Base-by-base conservation (phyloP, 1,284 basidiomycete species). In the Austroboletus sp. region DNA sequence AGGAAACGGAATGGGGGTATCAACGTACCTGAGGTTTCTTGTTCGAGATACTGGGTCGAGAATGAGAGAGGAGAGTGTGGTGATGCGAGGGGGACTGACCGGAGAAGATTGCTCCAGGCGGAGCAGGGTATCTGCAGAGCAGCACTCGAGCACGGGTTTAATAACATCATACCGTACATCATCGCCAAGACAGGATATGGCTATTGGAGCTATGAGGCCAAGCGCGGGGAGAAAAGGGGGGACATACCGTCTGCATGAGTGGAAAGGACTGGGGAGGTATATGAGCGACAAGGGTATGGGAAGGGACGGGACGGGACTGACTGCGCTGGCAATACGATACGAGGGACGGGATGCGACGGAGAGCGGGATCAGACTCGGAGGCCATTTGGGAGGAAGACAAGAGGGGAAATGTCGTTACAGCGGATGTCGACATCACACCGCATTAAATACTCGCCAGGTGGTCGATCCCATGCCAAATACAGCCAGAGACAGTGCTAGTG, bases 111-210 rank as follows among this genome's bases (percentile, higher is more conserved):
- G 68, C 65, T 89, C 86, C 48, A 89, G 62, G 51, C 77, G 71
- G 48, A 74, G 66, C 29, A 89, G 72, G 50, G 80, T 81, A 50
- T 86, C 82, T 54, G 79, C 73, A 48, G 74, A 74, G 63, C 85
- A 88, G 55, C 74, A 72, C 57, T 83, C 77, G 49, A 89, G 69
- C 37, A 89, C 78, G 36, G 86, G 86, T 57, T 73, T 74, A 51
- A 83, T 73, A 37, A 88, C 70, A 38, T 73, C 69, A 62, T 76
- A 81, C 42, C 74, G 75, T 53, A 84, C 62, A 45, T 75, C 74
- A 51, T 76, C 73, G 13, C 80, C 80, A 35, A 85, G 65, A 54
- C 72, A 74, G 44, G 63, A 62, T 52, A 85, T 79, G 38, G 70
- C 82, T 83, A 48, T 15, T 43, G 27, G 46, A 40, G 44, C 6